Percentiles rank a stretch among this genome's conserved stretches.
Conservation (phyloP, 208 protist genomes). For the Trypanosoma theileri region DNA sequence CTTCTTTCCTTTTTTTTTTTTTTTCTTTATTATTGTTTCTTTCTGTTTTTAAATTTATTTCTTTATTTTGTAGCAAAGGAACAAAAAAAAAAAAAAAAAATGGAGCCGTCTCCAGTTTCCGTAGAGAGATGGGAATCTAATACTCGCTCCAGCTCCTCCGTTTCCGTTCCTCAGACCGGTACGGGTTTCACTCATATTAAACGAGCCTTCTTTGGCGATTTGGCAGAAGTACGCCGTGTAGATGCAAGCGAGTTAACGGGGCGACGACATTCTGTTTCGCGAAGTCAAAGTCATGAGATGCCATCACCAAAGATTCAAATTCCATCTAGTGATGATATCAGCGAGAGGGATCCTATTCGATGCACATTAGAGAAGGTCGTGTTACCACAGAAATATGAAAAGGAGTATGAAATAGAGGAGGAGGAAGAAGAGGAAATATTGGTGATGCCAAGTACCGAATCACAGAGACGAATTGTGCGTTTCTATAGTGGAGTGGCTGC, state of each 20-base stretch:
- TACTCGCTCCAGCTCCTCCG: neutral
- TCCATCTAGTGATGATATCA: neutral
- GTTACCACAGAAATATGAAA: too few relatives aligned
- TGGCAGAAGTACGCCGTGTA: neutral
- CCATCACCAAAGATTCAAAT: neutral
- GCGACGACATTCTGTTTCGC: neutral
- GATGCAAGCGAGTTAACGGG: too few relatives aligned
- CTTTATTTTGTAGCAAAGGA: neutral
- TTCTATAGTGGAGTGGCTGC: slow-evolving; percentile 15
- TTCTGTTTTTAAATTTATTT: neutral
- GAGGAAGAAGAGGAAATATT: neutral
- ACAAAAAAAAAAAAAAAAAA: neutral
- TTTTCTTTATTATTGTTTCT: slow-evolving; percentile 10
- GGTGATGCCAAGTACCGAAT: neutral
- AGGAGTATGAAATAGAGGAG: too few relatives aligned
- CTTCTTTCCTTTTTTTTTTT: slow-evolving; percentile 3
- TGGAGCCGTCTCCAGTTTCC: neutral
- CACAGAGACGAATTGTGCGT: neutral
- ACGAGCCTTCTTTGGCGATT: slow-evolving; percentile 20
- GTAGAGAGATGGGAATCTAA: neutral
- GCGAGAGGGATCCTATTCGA: neutral
- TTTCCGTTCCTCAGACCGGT: neutral
- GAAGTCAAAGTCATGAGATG: neutral
- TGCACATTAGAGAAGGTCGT: neutral
- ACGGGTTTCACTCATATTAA: slow-evolving; percentile 22